Conservation (phyloP, 2,329 filamentous ascomycete genomes). For the Verticillium longisporum region DNA sequence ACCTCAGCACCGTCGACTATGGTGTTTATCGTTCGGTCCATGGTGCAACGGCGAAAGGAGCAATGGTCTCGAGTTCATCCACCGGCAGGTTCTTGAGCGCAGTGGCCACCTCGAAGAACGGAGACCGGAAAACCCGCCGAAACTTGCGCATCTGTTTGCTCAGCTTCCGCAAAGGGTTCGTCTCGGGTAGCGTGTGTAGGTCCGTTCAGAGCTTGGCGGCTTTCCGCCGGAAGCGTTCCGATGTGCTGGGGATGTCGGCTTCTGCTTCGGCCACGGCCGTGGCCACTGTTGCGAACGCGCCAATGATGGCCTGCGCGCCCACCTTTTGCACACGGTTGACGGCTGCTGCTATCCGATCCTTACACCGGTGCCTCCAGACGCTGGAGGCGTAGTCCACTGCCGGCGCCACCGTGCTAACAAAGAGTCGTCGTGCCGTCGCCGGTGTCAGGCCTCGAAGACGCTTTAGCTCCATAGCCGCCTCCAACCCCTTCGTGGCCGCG, state of each 20-base stretch:
- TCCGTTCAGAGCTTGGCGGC: constrained; percentile 5
- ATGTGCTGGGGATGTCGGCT: constrained; percentile 10
- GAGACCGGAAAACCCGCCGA: background rate
- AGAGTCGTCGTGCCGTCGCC: constrained; percentile 15
- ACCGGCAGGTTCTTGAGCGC: constrained; percentile 13
- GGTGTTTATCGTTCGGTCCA: constrained; percentile 6
- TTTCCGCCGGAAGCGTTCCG: constrained; percentile 11
- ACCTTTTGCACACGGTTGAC: constrained; percentile 9
- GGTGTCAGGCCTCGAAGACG: constrained; percentile 10
- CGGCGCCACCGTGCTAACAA: constrained; percentile 14
- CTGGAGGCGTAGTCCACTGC: constrained; percentile 18
- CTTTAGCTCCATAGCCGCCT: constrained; percentile 7
- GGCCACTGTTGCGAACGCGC: constrained; percentile 12
- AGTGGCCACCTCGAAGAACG: background rate
- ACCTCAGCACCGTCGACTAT: constrained; percentile 1
- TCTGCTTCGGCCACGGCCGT: constrained; percentile 14
- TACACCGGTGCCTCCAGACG: constrained; percentile 15
- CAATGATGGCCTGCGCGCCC: constrained; percentile 11
- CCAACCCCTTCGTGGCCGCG: constrained; percentile 9
- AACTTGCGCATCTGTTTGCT: background rate
- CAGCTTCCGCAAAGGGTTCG: constrained; percentile 3
- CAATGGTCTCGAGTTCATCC: constrained; percentile 7
- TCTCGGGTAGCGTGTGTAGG: constrained; percentile 5
- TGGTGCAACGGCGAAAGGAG: constrained; percentile 6
- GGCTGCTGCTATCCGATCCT: constrained; percentile 5